Percentiles rank a stretch among this genome's conserved stretches.
Evolutionary conservation across 2,329 filamentous ascomycete species (phyloP).

Genomic region (Microsporum canis): DNA sequence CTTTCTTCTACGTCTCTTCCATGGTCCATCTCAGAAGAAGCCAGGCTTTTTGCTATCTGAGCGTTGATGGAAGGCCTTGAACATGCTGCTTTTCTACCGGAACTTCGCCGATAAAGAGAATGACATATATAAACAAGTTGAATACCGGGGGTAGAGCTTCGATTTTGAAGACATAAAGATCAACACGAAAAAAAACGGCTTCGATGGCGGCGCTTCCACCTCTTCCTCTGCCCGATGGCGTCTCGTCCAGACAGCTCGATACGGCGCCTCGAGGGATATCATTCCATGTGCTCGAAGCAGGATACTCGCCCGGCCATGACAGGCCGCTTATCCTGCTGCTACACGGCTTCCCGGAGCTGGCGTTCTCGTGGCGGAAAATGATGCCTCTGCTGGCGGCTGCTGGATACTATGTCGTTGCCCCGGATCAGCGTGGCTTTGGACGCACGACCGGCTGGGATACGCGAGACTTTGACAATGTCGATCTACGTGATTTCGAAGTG

Average conservation of each 20-base stretch:
- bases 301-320: conserved; percentile 26
- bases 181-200: neutral
- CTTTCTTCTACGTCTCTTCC: neutral
- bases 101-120: neutral
- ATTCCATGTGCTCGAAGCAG: conserved; percentile 51
- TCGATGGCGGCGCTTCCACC: conserved; percentile 25
- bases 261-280: conserved; percentile 46
- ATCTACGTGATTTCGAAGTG: conserved; percentile 46
- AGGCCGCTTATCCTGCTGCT: conserved; percentile 50
- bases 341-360: conserved; percentile 58
- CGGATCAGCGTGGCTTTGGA: conserved; percentile 58
- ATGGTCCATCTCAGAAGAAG: neutral
- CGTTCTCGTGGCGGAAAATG: conserved; percentile 58
- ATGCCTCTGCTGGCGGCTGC: conserved; percentile 47
- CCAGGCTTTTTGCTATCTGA: neutral
- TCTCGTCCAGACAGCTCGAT: conserved; percentile 47
- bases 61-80: neutral
- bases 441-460: conserved; percentile 52
- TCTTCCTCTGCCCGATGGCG: conserved; percentile 44
- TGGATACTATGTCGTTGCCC: conserved; percentile 55
- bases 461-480: conserved; percentile 40
- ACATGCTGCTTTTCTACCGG: neutral
- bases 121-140: neutral
- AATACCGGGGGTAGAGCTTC: neutral
- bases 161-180: neutral